phyloP scores from a whole-genome alignment of 768 basidiomycete genomes.

The Trametes punicea region DNA sequence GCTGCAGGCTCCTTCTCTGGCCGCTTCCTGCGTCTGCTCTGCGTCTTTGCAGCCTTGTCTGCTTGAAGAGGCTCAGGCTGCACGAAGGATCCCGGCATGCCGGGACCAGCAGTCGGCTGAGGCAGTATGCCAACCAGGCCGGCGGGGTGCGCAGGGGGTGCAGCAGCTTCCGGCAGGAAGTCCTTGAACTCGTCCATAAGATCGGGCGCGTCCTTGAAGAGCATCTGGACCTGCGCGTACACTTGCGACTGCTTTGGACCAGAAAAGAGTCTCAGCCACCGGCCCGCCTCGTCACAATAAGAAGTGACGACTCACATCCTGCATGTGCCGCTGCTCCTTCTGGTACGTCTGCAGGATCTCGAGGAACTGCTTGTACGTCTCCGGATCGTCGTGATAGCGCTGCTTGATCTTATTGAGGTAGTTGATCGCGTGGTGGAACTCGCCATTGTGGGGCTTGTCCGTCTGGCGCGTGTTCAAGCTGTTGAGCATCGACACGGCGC shows the following conservation, averaged over 20 bases:
- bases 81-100: slow-evolving; percentile 29
- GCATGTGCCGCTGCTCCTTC: slow-evolving; percentile 67
- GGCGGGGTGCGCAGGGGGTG: slow-evolving; percentile 38
- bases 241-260: slow-evolving; percentile 55
- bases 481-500: slow-evolving; percentile 60
- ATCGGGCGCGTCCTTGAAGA: slow-evolving; percentile 82
- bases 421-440: slow-evolving; percentile 93
- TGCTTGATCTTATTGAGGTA: slow-evolving; percentile 99
- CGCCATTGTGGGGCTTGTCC: slow-evolving; percentile 36
- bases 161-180: slow-evolving; percentile 68
- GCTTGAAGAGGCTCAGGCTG: slow-evolving; percentile 20
- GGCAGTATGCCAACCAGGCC: slow-evolving; percentile 48
- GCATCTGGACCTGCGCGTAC: slow-evolving; percentile 71
- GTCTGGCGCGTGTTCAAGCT: slow-evolving; percentile 37
- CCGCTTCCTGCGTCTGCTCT: slow-evolving; percentile 59
- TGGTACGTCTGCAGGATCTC: slow-evolving; percentile 88
- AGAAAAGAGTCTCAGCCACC: neutral
- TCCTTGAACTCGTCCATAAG: slow-evolving; percentile 78
- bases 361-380: slow-evolving; percentile 87
- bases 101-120: slow-evolving; percentile 39
- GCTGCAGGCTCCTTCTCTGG: slow-evolving; percentile 67
- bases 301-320: slow-evolving; percentile 54
- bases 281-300: neutral
- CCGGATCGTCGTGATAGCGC: slow-evolving; percentile 83
- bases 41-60: slow-evolving; percentile 42